phyloP scores from a whole-genome alignment of 345 rosid species.

The Viola odorata region DNA sequence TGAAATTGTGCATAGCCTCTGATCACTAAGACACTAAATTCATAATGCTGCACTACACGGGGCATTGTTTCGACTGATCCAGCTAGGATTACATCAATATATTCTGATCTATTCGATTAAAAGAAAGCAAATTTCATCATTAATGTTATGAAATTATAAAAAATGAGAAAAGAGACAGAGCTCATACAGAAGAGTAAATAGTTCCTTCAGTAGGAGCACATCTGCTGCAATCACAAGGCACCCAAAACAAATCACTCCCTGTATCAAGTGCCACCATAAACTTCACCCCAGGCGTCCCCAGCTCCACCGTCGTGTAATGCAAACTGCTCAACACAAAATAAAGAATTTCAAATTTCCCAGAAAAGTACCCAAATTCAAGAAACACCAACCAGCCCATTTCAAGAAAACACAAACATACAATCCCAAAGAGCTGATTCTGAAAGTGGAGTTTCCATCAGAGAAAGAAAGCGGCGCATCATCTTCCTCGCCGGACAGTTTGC shows the following conservation, averaged over 20 bases:
- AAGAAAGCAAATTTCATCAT: no score
- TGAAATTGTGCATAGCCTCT: no score
- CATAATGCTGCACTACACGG: no score
- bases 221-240: conserved; percentile 76
- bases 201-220: conserved; percentile 65
- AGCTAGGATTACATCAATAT: no score
- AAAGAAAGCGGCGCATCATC: conserved; percentile 41
- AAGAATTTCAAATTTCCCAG: background rate
- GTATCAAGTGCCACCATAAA: conserved; percentile 90
- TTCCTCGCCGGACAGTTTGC: conserved; percentile 33
- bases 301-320: conserved; percentile 79
- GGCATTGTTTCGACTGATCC: no score
- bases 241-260: conserved; percentile 89
- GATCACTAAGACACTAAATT: background rate
- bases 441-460: conserved; percentile 68
- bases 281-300: conserved; percentile 81
- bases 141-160: background rate
- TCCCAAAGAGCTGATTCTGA: conserved; percentile 69
- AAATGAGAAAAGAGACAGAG: conserved; percentile 3
- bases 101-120: no score
- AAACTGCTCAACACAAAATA: conserved; percentile 34
- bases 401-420: conserved; percentile 35
- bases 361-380: background rate
- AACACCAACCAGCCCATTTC: background rate
- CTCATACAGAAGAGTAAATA: conserved; percentile 53